A percentile compares a stretch with the other conserved stretches of the same genome.
phyloP scores from a whole-genome alignment of 108 stramenopile genomes.

The Fistulifera solaris region DNA sequence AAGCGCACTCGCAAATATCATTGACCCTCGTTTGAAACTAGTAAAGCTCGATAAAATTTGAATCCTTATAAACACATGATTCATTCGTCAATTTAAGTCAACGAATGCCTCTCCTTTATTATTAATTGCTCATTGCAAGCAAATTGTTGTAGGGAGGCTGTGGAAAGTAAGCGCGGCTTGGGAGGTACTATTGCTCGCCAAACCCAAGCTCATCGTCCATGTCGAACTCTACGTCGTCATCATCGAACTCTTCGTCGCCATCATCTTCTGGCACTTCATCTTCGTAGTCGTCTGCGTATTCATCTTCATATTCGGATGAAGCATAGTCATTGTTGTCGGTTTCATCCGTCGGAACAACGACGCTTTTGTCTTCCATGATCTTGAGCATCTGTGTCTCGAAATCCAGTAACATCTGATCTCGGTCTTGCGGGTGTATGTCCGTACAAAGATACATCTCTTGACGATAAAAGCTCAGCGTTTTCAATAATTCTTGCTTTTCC shows the following conservation, averaged over 20 bases:
- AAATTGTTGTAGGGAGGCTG: neutral
- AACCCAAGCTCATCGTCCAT: slow-evolving; percentile 29
- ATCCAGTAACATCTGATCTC: slow-evolving; percentile 19
- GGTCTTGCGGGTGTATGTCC: slow-evolving; percentile 25
- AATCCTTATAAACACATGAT: too few relatives aligned
- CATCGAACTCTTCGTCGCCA: slow-evolving; percentile 26
- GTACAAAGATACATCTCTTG: slow-evolving; percentile 30
- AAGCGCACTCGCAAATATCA: too few relatives aligned
- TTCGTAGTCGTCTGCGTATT: slow-evolving; percentile 15
- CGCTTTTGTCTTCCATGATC: slow-evolving; percentile 11
- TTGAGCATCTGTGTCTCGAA: slow-evolving; percentile 25
- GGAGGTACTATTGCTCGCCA: slow-evolving; percentile 1
- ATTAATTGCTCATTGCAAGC: neutral
- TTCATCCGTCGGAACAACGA: slow-evolving; percentile 1
- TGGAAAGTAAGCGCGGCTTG: neutral
- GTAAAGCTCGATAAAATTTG: too few relatives aligned
- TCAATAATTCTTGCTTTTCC: slow-evolving; percentile 17
- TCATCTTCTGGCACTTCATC: slow-evolving; percentile 14
- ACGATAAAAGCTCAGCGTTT: slow-evolving; percentile 26
- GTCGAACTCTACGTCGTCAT: slow-evolving; percentile 25
- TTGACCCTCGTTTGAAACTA: too few relatives aligned
- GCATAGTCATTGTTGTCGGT: slow-evolving; percentile 10
- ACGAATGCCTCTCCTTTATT: neutral
- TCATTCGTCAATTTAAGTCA: too few relatives aligned
- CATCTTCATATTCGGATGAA: slow-evolving; percentile 10